phyloP scores from a whole-genome alignment of 495 filamentous ascomycete species.

The Penicillium argentinense region DNA sequence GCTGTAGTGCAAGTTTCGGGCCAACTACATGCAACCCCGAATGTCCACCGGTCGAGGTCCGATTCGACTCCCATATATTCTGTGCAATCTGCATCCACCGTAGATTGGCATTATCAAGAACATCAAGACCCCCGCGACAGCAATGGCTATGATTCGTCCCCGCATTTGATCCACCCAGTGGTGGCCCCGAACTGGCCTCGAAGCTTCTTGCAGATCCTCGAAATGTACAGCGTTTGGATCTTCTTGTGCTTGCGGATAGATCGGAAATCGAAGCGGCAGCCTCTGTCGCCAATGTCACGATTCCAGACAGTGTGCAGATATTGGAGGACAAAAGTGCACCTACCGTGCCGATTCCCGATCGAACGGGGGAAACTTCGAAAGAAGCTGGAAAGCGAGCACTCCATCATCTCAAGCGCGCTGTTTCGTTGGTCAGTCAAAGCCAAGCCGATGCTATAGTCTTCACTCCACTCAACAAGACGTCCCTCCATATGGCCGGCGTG shows the following conservation, averaged over 20 bases:
- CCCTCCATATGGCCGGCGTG: constrained; percentile 13
- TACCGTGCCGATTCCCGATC: neutral
- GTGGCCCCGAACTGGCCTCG: constrained; percentile 7
- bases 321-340: constrained; percentile 6
- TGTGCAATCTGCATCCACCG: too few relatives aligned
- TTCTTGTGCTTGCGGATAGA: constrained; percentile 8
- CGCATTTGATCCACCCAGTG: constrained; percentile 11
- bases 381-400: constrained; percentile 3
- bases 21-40: too few relatives aligned
- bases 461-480: constrained; percentile 12
- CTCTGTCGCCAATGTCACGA: neutral
- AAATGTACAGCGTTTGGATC: neutral
- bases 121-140: too few relatives aligned
- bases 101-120: too few relatives aligned
- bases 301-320: constrained; percentile 3
- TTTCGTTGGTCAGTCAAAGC: neutral
- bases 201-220: constrained; percentile 10
- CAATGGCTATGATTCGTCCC: neutral
- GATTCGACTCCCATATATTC: too few relatives aligned
- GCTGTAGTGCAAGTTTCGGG: too few relatives aligned
- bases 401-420: constrained; percentile 7
- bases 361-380: constrained; percentile 9
- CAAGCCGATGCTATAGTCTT: constrained; percentile 13
- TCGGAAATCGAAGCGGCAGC: constrained; percentile 6
- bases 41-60: too few relatives aligned